Evolutionary conservation across 768 basidiomycete species (phyloP).

Genomic region (Suillus hirtellus): DNA sequence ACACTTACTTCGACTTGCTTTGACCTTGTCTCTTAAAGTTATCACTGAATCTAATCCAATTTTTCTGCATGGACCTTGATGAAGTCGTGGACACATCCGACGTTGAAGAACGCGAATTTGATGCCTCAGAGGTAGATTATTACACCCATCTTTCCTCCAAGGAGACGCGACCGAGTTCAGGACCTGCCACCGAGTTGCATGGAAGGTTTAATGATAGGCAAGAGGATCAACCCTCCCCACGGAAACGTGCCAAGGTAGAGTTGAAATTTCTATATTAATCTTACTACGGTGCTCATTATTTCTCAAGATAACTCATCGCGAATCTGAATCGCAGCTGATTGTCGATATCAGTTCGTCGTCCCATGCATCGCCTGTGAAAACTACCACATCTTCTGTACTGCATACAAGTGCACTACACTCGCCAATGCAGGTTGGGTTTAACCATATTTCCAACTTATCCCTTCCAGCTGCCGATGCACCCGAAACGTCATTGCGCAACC

Average conservation of each 20-base stretch:
- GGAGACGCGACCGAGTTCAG: not conserved
- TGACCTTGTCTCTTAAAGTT: not conserved
- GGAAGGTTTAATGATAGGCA: slow-evolving; percentile 15
- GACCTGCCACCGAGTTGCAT: not conserved
- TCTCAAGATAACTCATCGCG: slow-evolving; percentile 23
- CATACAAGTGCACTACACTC: slow-evolving; percentile 1
- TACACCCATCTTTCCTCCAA: slow-evolving; percentile 2
- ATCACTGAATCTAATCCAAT: not conserved
- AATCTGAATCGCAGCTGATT: not conserved
- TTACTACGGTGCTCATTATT: slow-evolving; percentile 14
- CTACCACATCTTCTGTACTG: not conserved
- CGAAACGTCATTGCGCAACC: not conserved
- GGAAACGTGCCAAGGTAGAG: slow-evolving; percentile 40
- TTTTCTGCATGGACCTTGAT: slow-evolving; percentile 33
- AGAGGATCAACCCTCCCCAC: slow-evolving; percentile 28
- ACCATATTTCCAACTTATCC: too few species aligned
- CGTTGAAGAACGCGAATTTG: slow-evolving; percentile 55
- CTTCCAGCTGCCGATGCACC: not conserved
- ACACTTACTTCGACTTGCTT: not conserved
- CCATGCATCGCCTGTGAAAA: slow-evolving; percentile 9
- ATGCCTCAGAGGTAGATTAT: slow-evolving; percentile 17
- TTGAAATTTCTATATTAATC: not conserved
- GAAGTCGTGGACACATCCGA: slow-evolving; percentile 67
- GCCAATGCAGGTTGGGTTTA: not conserved
- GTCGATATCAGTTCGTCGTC: not conserved